phyloP scores from a whole-genome alignment of 176 grass and related monocot species.

The Metroxylon sagu region DNA sequence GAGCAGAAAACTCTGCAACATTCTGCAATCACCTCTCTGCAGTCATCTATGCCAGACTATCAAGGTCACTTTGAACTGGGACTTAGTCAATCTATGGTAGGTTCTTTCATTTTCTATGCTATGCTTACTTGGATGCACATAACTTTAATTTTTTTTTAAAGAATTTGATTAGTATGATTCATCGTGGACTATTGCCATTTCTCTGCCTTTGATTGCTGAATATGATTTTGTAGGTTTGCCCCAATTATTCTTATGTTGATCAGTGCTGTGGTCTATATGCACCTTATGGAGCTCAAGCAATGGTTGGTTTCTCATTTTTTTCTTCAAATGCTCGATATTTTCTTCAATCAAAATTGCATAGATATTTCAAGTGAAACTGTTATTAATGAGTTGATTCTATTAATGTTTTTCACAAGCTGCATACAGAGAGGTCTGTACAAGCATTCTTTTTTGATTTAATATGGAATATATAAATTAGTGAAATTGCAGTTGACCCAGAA shows the following conservation, averaged over 20 bases:
- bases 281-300: constrained; percentile 21
- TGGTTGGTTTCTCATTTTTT: constrained; percentile 13
- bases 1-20: constrained; percentile 40
- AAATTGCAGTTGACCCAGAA: too few relatives aligned
- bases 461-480: too few relatives aligned
- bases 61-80: constrained; percentile 48
- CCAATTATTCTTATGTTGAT: constrained; percentile 23
- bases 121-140: too few relatives aligned
- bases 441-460: too few relatives aligned
- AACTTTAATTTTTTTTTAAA: too few relatives aligned
- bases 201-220: background rate
- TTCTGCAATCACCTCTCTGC: constrained; percentile 32
- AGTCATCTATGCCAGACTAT: constrained; percentile 43
- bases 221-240: constrained; percentile 20
- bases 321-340: too few relatives aligned
- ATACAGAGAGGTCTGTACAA: too few relatives aligned
- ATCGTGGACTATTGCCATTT: background rate
- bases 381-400: too few relatives aligned
- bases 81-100: constrained; percentile 69
- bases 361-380: too few relatives aligned
- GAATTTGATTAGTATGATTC: too few relatives aligned
- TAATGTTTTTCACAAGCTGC: too few relatives aligned
- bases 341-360: too few relatives aligned
- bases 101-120: constrained; percentile 10
- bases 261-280: constrained; percentile 28